These are phyloP conservation scores for Blastocystis sp. DNA, from an alignment of 352 stramenopile genomes.

Conservation along the genomic window DNA sequence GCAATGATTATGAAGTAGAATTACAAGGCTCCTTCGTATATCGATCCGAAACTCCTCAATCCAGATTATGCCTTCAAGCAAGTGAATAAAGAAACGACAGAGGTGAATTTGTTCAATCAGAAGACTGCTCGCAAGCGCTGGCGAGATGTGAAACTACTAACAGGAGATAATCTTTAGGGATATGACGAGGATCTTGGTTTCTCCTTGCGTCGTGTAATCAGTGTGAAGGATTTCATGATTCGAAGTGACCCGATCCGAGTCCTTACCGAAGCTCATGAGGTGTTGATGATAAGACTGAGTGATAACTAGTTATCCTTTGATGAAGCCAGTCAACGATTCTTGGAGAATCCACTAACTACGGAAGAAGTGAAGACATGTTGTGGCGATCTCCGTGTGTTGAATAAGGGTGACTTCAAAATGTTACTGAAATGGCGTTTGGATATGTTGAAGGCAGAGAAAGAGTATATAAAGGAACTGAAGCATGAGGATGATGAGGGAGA, in stretches of 20 bases:
- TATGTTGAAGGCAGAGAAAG: slow-evolving; percentile 72
- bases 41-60: slow-evolving; percentile 92
- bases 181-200: slow-evolving; percentile 83
- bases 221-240: slow-evolving; percentile 77
- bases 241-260: slow-evolving; percentile 85
- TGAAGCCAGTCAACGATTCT: slow-evolving; percentile 69
- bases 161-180: slow-evolving; percentile 65
- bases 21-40: slow-evolving; percentile 84
- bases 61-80: slow-evolving; percentile 93
- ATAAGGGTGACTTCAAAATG: slow-evolving; percentile 91
- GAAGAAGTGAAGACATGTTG: slow-evolving; percentile 75
- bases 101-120: slow-evolving; percentile 92
- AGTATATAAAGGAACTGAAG: slow-evolving; percentile 66
- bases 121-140: slow-evolving; percentile 88
- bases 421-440: slow-evolving; percentile 90
- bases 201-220: slow-evolving; percentile 76
- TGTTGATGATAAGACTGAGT: slow-evolving; percentile 76
- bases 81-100: slow-evolving; percentile 69
- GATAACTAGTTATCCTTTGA: slow-evolving; percentile 49
- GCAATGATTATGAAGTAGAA: slow-evolving; percentile 63
- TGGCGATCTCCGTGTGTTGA: slow-evolving; percentile 89
- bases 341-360: slow-evolving; percentile 68
- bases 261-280: slow-evolving; percentile 83
- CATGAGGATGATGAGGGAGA: slow-evolving; percentile 66
- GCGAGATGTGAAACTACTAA: slow-evolving; percentile 70